Percentiles rank a stretch among this genome's conserved stretches.
Conservation (phyloP, 768 basidiomycete genomes). For the Lyophyllum semitale region DNA sequence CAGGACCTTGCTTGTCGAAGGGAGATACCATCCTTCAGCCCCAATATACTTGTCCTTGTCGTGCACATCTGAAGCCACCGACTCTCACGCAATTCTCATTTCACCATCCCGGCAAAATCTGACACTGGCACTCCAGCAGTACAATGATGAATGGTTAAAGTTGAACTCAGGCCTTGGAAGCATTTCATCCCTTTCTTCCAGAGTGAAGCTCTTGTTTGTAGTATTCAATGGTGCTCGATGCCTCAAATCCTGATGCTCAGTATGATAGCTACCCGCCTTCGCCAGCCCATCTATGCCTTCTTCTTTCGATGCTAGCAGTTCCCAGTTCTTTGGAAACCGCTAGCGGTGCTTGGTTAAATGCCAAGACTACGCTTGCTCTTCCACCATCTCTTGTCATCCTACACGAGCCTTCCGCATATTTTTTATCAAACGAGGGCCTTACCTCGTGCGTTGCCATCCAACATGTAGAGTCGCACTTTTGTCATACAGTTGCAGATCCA, state of each 20-base stretch:
- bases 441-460: conserved; percentile 4
- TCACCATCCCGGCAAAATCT: conserved; percentile 53
- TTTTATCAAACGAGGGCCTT: conserved; percentile 22
- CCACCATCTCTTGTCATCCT: conserved; percentile 59
- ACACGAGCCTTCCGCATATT: conserved; percentile 61
- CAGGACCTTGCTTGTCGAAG: conserved; percentile 61
- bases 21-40: conserved; percentile 65
- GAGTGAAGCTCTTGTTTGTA: conserved; percentile 59
- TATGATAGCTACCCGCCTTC: conserved; percentile 62
- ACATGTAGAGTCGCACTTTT: not conserved
- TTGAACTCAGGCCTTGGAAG: conserved; percentile 39
- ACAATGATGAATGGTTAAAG: conserved; percentile 60
- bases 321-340: conserved; percentile 24
- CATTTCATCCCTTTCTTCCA: conserved; percentile 36
- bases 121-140: conserved; percentile 39
- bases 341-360: conserved; percentile 16
- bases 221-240: conserved; percentile 6
- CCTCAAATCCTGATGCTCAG: conserved; percentile 10
- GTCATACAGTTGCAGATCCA: not conserved
- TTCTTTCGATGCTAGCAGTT: conserved; percentile 51
- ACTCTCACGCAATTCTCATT: conserved; percentile 45
- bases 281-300: conserved; percentile 52
- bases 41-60: conserved; percentile 71
- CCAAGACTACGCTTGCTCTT: conserved; percentile 27
- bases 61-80: conserved; percentile 32